Evolutionary conservation across 2,329 filamentous ascomycete genomes (phyloP).

Genomic region (Trichophyton schoenleinii): DNA sequence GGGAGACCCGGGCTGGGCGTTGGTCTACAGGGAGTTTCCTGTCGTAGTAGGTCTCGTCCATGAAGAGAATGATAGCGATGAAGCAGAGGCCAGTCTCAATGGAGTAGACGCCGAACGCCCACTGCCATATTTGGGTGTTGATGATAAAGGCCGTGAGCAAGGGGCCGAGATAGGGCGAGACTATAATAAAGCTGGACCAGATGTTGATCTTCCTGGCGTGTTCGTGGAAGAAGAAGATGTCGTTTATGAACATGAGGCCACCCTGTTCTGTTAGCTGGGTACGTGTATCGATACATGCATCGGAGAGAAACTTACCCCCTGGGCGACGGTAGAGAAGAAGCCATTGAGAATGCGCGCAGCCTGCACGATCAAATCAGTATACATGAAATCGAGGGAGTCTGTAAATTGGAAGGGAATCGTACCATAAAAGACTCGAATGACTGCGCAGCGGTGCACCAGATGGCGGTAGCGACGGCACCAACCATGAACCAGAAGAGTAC

Average conservation of each 20-base stretch:
- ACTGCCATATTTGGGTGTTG: conserved; percentile 25
- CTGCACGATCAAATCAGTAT: conserved; percentile 1
- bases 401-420: not conserved
- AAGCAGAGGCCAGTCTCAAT: conserved; percentile 24
- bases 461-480: conserved; percentile 25
- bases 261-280: conserved; percentile 14
- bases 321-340: conserved; percentile 33
- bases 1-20: conserved; percentile 22
- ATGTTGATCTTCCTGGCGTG: conserved; percentile 31
- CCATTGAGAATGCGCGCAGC: conserved; percentile 35
- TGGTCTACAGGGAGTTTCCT: conserved; percentile 20
- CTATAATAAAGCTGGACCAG: conserved; percentile 27
- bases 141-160: conserved; percentile 28
- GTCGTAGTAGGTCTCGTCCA: conserved; percentile 31
- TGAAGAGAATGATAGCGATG: conserved; percentile 22
- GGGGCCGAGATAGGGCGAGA: conserved; percentile 24
- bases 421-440: conserved; percentile 29
- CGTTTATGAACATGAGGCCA: conserved; percentile 34
- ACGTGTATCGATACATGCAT: too few species aligned
- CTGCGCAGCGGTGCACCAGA: conserved; percentile 28
- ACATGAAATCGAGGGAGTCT: not conserved
- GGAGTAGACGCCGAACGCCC: conserved; percentile 27
- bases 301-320: conserved; percentile 20
- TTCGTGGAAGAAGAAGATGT: conserved; percentile 32
- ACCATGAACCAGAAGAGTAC: conserved; percentile 32